Evolutionary conservation across 2,329 filamentous ascomycete genomes (phyloP), one percentile per base, ranked within the genome.

Genomic region (Fusarium torulosum): DNA sequence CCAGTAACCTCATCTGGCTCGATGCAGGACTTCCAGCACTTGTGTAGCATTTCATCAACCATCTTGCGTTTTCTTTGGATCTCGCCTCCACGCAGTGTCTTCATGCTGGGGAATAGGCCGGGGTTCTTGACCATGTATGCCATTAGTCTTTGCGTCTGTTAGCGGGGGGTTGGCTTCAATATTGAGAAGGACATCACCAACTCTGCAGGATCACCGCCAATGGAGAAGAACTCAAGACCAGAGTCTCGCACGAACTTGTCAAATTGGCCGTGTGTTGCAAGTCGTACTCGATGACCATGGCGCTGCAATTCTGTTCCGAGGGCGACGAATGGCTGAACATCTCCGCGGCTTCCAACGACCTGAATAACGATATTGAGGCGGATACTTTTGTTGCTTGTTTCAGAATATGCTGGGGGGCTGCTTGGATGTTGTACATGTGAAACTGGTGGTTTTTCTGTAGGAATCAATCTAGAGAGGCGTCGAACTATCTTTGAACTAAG

Each of bases 81-180:
- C 10, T 76, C 75, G 8, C 75, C 75, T 0, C 59, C 73, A 0
- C 68, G 66, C 1, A 76, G 51, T 7, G 60, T 70, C 27, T 75
- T 65, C 46, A 77, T 63, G 2, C 66, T 73, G 4, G 75, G 74
- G 8, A 77, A 73, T 14, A 77, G 45, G 6, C 75, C 74, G 0
- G 75, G 75, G 31, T 76, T 76, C 20, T 74, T 74, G 6, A 75
- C 74, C 73, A 76, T 76, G 41, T 74, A 75, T 0, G 63, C 46
- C 63, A 67, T 67, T 4, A 67, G 19, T 3, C 51, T 47, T 27
- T 20, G 7, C n/a, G n/a, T 14, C 27, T 7, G 33, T 49, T 25
- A 49, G 46, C 17, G 6, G 14, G n/a, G 1, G 10, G 1, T 8
- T 29, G 4, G 7, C 11, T 25, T 17, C 4, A n/a, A 1, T 14